Evolutionary conservation across 2,329 filamentous ascomycete genomes (phyloP), one percentile per base, ranked within the genome.

Genomic region (Aspergillus fischeri): DNA sequence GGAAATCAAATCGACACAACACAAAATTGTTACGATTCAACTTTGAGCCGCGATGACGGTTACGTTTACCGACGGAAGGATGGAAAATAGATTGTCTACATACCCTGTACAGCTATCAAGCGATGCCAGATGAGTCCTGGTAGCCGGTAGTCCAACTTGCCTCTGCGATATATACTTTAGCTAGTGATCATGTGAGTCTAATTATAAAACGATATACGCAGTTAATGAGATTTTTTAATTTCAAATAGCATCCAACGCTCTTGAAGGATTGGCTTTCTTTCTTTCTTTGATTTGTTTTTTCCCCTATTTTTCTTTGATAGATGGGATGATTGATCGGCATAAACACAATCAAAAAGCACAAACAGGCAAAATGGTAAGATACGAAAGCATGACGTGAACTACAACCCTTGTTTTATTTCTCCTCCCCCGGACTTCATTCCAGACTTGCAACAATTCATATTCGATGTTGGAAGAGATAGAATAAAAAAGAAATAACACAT

Each of bases 401-500:
- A 44, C 41, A 21, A 21, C 4, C 20, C 8, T 21, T 11, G 21
- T 5, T 44, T 17, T 35, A 1, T 38, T 17, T 17, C 32, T 17
- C 6, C 32, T 17, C 14, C 5, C 32, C 25, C 25, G 25, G 25
- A 8, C 14, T 17, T 17, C 14, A 17, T 17, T 17, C 17, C n/a
- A 20, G 21, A 24, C 10, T 44, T 44, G n/a, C n/a, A 44, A 42
- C 42, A 53, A 25, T 25, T 35, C 20, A 50, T 55, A 48, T 47
- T 42, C 35, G 52, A 32, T 35, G 53, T 25, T 17, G 21, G 21
- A 49, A 53, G 17, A 49, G 50, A 51, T 25, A 55, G 57, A 25
- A 45, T 45, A 48, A 51, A 47, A 32, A n/a, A 35, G 50, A 35
- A 53, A 45, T 52, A 55, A 55, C 25, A 51, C 10, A n/a, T 49